Conservation (phyloP, 2,329 filamentous ascomycete genomes). For the Aspergillus sergii region DNA sequence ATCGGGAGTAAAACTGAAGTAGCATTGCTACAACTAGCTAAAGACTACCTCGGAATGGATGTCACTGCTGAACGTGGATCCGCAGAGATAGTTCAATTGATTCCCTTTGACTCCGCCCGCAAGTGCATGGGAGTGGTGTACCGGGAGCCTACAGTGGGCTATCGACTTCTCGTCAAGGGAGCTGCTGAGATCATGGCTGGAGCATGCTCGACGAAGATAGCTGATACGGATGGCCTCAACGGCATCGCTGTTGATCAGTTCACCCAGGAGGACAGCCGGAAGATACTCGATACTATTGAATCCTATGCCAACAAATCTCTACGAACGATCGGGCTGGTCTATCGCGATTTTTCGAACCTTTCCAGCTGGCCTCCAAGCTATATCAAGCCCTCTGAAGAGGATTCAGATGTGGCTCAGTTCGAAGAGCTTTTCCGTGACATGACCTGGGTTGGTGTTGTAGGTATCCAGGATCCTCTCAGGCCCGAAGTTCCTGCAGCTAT, state of each 20-base stretch:
- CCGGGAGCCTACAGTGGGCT: conserved; percentile 39
- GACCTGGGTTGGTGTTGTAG: conserved; percentile 71
- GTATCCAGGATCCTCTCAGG: conserved; percentile 74
- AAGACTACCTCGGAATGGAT: conserved; percentile 68
- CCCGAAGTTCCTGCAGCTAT: conserved; percentile 70
- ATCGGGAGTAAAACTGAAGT: conserved; percentile 80
- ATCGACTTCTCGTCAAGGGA: conserved; percentile 52
- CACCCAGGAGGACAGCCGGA: conserved; percentile 28
- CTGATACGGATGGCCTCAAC: conserved; percentile 32
- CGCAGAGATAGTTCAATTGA: conserved; percentile 64
- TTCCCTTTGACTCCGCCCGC: conserved; percentile 74
- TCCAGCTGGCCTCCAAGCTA: conserved; percentile 66
- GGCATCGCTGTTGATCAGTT: conserved; percentile 28
- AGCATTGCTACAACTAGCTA: conserved; percentile 70
- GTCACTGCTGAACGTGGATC: conserved; percentile 65
- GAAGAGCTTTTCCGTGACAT: conserved; percentile 71
- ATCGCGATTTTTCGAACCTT: conserved; percentile 73
- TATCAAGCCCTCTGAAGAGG: conserved; percentile 61
- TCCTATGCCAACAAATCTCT: conserved; percentile 60
- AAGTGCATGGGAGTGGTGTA: conserved; percentile 64
- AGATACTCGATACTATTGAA: conserved; percentile 40
- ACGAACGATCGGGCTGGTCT: conserved; percentile 73
- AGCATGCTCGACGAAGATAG: conserved; percentile 36
- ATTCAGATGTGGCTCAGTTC: conserved; percentile 65
- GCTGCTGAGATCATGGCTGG: conserved; percentile 51